Percentiles rank a stretch among this genome's conserved stretches.
Evolutionary conservation across 768 basidiomycete genomes (phyloP).

Genomic region (Gymnopilus junonius): DNA sequence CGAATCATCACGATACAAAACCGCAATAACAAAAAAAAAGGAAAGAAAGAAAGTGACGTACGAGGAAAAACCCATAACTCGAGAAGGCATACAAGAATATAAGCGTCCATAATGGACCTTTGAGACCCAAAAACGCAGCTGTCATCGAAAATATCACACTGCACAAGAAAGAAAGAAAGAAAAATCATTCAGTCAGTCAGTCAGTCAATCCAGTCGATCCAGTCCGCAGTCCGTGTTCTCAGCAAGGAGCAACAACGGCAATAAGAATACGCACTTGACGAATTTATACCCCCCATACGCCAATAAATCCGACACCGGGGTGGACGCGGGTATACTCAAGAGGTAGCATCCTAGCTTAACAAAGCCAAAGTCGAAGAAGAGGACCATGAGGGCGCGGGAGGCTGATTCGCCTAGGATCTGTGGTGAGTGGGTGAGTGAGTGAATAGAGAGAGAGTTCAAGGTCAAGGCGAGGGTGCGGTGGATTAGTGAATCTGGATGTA

Average conservation of each 20-base stretch:
- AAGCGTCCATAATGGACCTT: constrained; percentile 64
- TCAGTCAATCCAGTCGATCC: no score
- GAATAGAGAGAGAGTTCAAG: not conserved
- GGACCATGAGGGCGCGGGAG: constrained; percentile 81
- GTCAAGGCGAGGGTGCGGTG: not conserved
- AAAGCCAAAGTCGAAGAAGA: constrained; percentile 86
- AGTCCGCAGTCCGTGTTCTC: no score
- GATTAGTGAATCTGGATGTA: not conserved
- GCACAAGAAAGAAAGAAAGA: not conserved
- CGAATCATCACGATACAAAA: no score
- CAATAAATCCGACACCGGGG: constrained; percentile 78
- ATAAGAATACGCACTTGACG: constrained; percentile 72
- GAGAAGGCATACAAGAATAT: constrained; percentile 86
- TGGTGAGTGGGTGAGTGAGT: no score
- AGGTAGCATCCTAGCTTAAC: constrained; percentile 94
- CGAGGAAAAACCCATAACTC: constrained; percentile 94
- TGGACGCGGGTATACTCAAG: constrained; percentile 78
- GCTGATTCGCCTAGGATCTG: constrained; percentile 84
- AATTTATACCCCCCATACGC: constrained; percentile 99
- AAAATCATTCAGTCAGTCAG: not conserved
- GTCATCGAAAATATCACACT: constrained; percentile 88
- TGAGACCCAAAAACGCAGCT: constrained; percentile 65
- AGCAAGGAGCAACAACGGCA: not conserved
- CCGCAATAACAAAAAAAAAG: no score
- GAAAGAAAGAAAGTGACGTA: constrained; percentile 44